A percentile compares a stretch with the other conserved stretches of the same genome.
These are phyloP conservation scores for Pythium rishiriense DNA, from an alignment of 352 stramenopile species.

Conservation along the genomic window DNA sequence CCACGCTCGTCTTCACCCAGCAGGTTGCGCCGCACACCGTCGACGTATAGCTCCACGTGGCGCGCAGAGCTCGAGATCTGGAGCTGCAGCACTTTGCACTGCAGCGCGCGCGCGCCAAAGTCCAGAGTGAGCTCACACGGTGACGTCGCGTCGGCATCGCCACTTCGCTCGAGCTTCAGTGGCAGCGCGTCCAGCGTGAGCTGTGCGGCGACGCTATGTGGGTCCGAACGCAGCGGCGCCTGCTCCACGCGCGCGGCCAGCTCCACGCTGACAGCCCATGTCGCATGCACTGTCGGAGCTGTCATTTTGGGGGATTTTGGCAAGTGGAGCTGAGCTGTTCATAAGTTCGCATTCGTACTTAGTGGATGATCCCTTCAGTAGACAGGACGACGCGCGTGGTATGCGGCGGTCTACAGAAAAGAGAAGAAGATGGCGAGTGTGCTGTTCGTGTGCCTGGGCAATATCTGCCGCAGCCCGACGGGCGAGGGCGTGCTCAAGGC, in stretches of 20 bases:
- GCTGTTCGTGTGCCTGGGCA: conserved; percentile 90
- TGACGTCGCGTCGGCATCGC: background rate
- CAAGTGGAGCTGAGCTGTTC: conserved; percentile 10
- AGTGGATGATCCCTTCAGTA: background rate
- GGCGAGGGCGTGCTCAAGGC: conserved; percentile 85
- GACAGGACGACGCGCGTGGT: background rate
- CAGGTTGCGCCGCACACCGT: conserved; percentile 51
- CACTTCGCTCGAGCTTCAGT: conserved; percentile 3
- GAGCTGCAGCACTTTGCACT: conserved; percentile 50
- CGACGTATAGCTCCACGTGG: conserved; percentile 65
- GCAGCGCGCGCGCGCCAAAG: conserved; percentile 37
- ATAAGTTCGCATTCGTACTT: conserved; percentile 27
- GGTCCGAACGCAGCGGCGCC: conserved; percentile 12
- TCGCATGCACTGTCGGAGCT: background rate
- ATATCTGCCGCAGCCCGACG: conserved; percentile 86
- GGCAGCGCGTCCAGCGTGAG: conserved; percentile 23
- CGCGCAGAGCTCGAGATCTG: conserved; percentile 61
- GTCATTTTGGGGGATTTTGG: conserved; percentile 1
- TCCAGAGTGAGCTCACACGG: conserved; percentile 50
- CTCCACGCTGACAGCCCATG: conserved; percentile 6
- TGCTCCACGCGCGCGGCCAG: conserved; percentile 3
- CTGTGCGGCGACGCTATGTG: conserved; percentile 9
- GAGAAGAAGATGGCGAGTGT: conserved; percentile 53
- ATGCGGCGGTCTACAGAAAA: background rate
- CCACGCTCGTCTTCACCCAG: conserved; percentile 58